Evolutionary conservation across 192 early-diverging fungal genomes (phyloP), one percentile per base, ranked within the genome.

Genomic region (Rhizophagus prolifer): DNA sequence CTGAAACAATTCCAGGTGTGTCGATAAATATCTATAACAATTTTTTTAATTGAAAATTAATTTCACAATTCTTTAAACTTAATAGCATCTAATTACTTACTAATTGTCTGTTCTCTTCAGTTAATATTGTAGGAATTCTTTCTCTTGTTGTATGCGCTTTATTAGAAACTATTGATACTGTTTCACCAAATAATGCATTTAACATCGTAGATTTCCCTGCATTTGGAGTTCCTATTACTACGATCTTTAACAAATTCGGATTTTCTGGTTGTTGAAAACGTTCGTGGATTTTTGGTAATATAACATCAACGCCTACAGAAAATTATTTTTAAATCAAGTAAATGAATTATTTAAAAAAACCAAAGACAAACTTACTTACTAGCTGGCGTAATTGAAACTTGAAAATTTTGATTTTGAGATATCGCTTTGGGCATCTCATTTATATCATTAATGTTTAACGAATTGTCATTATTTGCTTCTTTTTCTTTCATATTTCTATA

Each of bases 191-290:
- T 12, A 93, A 79, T 36, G 85, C 81, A 76, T 93, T 93, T n/a
- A 93, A 80, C 66, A 93, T 78, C n/a, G 92, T 93, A 1, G 92
- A 93, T 76, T 93, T 93, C 38, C 92, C 92, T 3, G 88, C 90
- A 75, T 93, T 93, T 30, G 92, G 87, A 31, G 90, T 86, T 21
- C 92, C 92, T 31, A 93, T 79, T 9, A 93, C 64, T 50, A 88
- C 88, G 30, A 91, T 81, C 78, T 91, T 90, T 31, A 82, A 78
- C 10, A 90, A 79, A 61, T 89, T 83, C 1, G 92, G 85, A 69
- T 92, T 83, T 9, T 70, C 78, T 16, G 92, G 92, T 78, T 93
- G 92, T 38, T 26, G 16, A 50, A 70, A 70, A 16, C 25, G 9
- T 21, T 34, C 16, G 1, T 25, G 62, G 9, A 70, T 30, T 26